A percentile compares a stretch with the other conserved stretches of the same genome.
Evolutionary conservation across 2,329 filamentous ascomycete species (phyloP).

Genomic region (Penicillium corylophilum): DNA sequence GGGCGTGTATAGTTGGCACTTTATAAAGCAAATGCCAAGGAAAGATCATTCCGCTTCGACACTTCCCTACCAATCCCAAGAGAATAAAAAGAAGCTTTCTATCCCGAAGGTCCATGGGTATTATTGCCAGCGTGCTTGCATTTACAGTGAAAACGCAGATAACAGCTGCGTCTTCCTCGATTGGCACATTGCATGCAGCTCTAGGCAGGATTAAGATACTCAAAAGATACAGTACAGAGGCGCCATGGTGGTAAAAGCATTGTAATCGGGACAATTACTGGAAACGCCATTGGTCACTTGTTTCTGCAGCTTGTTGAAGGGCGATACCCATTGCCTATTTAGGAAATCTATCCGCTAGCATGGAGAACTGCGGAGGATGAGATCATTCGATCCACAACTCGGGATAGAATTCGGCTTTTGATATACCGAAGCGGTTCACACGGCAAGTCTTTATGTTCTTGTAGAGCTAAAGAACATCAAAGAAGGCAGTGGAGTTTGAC

Average conservation of each 20-base stretch:
- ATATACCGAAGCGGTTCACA: not conserved
- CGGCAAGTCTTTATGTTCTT: not conserved
- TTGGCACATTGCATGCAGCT: not conserved
- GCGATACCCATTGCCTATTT: not conserved
- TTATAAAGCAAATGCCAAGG: not conserved
- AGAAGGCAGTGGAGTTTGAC: not conserved
- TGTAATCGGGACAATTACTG: not conserved
- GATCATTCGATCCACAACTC: conserved; percentile 4
- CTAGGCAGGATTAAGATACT: not conserved
- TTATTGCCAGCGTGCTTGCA: not conserved
- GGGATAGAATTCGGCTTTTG: not conserved
- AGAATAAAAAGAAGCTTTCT: not conserved
- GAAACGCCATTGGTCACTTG: not conserved
- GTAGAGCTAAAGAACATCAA: not conserved
- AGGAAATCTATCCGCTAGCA: conserved; percentile 8
- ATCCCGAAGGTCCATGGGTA: not conserved
- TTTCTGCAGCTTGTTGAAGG: not conserved
- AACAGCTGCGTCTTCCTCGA: not conserved
- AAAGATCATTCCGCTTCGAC: not conserved
- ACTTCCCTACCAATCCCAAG: no score
- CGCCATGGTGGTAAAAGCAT: not conserved
- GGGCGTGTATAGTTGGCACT: not conserved
- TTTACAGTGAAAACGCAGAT: not conserved
- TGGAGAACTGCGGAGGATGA: conserved; percentile 4
- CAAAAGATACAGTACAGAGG: no score